A percentile compares a stretch with the other conserved stretches of the same genome.
These are phyloP conservation scores for Lineolata rhizophorae DNA, from an alignment of 495 filamentous ascomycete genomes.

Conservation along the genomic window DNA sequence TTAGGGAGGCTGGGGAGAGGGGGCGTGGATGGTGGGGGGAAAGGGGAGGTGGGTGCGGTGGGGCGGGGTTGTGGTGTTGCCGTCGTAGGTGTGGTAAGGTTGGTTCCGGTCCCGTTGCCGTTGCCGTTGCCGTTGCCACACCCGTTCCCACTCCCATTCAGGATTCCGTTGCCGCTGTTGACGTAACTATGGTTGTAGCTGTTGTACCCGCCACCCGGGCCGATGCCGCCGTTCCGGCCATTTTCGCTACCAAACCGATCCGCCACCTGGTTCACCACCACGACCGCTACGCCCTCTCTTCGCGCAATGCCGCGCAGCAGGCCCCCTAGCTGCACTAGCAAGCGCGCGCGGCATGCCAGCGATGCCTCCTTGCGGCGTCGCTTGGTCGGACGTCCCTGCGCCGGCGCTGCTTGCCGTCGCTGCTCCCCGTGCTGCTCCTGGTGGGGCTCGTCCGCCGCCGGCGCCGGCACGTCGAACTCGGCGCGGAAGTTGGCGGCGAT, in stretches of 20 bases:
- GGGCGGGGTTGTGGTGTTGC: too few species aligned
- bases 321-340: constrained; percentile 57
- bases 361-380: constrained; percentile 6
- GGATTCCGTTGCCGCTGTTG: too few species aligned
- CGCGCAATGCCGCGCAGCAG: constrained; percentile 53
- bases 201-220: constrained; percentile 7
- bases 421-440: not conserved
- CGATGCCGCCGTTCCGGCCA: constrained; percentile 1
- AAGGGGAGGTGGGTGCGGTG: constrained; percentile 14
- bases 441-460: not conserved
- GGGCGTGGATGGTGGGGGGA: constrained; percentile 12
- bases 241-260: constrained; percentile 40
- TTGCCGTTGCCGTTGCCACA: not conserved
- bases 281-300: constrained; percentile 53
- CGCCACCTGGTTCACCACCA: constrained; percentile 89
- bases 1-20: constrained; percentile 21
- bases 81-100: too few species aligned
- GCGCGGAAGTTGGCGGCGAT: constrained; percentile 88
- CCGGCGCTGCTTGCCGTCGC: constrained; percentile 2
- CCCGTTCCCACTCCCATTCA: too few species aligned
- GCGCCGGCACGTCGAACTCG: constrained; percentile 42
- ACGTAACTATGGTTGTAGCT: too few species aligned
- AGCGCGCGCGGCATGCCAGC: constrained; percentile 37
- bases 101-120: not conserved
- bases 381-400: constrained; percentile 7